Percentiles rank a stretch among this genome's conserved stretches.
phyloP scores from a whole-genome alignment of 2,329 filamentous ascomycete species.

The Aspergillus hortae region DNA sequence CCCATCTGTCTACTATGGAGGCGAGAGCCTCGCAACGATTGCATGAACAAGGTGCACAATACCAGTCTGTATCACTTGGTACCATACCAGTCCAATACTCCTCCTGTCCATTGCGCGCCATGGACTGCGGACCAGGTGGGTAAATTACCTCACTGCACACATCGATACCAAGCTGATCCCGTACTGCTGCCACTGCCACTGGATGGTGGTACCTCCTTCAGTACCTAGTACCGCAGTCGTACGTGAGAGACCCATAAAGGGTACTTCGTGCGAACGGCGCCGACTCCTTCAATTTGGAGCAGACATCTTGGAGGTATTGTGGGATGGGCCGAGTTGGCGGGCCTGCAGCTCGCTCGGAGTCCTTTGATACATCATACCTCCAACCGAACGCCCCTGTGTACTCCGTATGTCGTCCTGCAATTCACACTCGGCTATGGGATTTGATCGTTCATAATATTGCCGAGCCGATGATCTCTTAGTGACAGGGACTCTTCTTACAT shows the following conservation, averaged over 20 bases:
- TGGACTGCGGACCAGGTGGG: not conserved
- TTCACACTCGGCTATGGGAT: not conserved
- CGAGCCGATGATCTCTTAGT: not conserved
- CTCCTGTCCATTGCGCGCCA: too few relatives aligned
- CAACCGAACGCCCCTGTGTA: not conserved
- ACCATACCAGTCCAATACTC: too few relatives aligned
- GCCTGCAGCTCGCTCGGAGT: not conserved
- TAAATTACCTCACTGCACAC: slow-evolving; percentile 3
- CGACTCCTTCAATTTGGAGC: not conserved
- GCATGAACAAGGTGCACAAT: too few relatives aligned
- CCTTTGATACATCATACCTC: not conserved
- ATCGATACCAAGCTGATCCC: not conserved
- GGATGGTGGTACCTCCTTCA: not conserved
- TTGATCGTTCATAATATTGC: not conserved
- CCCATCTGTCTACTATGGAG: too few relatives aligned
- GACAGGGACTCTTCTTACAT: too few relatives aligned
- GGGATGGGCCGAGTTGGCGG: not conserved
- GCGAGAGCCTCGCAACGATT: too few relatives aligned
- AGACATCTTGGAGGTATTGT: not conserved
- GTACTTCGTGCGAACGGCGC: not conserved
- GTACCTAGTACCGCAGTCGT: not conserved
- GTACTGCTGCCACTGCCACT: not conserved
- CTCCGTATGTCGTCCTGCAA: not conserved
- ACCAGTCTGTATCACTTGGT: too few relatives aligned
- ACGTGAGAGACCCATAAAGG: not conserved